phyloP scores from a whole-genome alignment of 2,329 filamentous ascomycete genomes.

The Fusarium coffeatum region DNA sequence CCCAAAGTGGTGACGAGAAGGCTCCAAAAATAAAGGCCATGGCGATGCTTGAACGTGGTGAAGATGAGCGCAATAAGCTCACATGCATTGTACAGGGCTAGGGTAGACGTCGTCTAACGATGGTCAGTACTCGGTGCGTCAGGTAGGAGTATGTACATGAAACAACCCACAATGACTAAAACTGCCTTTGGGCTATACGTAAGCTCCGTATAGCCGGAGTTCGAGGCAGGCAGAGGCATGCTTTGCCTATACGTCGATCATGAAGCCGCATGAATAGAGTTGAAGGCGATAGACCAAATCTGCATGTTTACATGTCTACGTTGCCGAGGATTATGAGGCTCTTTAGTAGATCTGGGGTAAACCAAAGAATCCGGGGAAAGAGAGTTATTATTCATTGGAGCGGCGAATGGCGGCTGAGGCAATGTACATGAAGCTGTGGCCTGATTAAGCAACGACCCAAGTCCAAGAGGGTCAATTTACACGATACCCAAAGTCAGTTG shows the following conservation, averaged over 20 bases:
- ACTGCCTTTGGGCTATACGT: constrained; percentile 14
- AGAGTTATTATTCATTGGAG: neutral
- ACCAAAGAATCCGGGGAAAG: neutral
- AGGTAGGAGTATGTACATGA: constrained; percentile 33
- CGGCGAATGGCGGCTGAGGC: neutral
- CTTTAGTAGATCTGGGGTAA: neutral
- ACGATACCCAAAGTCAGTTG: neutral
- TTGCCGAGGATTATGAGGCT: too few relatives aligned
- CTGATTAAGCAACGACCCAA: neutral
- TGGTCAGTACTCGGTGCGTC: constrained; percentile 35
- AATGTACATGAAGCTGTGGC: neutral
- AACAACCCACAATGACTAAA: constrained; percentile 37
- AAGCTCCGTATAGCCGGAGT: neutral
- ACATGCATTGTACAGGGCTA: constrained; percentile 18
- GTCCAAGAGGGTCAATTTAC: neutral
- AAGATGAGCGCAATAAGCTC: constrained; percentile 19
- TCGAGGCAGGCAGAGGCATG: constrained; percentile 1
- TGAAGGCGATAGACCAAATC: neutral
- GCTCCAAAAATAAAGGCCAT: constrained; percentile 22
- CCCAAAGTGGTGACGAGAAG: constrained; percentile 7
- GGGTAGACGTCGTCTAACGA: neutral
- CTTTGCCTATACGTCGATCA: neutral
- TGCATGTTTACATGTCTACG: neutral
- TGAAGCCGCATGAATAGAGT: neutral
- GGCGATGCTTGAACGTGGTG: constrained; percentile 5